These are phyloP conservation scores for Zarea fungicola DNA, from an alignment of 2,329 filamentous ascomycete species.

Conservation along the genomic window DNA sequence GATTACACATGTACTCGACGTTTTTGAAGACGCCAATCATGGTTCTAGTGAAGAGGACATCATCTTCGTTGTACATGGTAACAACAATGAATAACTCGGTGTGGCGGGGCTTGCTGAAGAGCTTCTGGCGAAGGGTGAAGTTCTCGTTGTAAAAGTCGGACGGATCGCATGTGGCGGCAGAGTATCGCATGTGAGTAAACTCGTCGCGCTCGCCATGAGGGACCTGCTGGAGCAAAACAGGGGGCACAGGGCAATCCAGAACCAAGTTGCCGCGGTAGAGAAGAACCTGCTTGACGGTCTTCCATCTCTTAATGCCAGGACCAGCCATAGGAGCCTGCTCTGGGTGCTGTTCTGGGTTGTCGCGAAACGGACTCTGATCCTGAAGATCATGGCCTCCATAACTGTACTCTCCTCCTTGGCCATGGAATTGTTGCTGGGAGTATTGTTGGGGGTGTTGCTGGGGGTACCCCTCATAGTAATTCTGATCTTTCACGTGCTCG, in stretches of 20 bases:
- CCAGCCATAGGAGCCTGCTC: slow-evolving; percentile 46
- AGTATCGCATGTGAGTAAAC: slow-evolving; percentile 87
- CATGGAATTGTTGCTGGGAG: slow-evolving; percentile 77
- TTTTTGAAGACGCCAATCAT: slow-evolving; percentile 99
- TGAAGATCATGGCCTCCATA: slow-evolving; percentile 31
- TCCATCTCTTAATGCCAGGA: slow-evolving; percentile 73
- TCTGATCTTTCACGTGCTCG: no score
- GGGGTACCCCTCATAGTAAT: no score
- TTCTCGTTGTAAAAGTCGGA: slow-evolving; percentile 81
- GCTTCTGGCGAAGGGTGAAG: slow-evolving; percentile 84
- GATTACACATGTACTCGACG: slow-evolving; percentile 94
- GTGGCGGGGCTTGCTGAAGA: slow-evolving; percentile 87
- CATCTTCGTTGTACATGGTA: slow-evolving; percentile 99
- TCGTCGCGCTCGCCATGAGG: slow-evolving; percentile 90
- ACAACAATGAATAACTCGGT: slow-evolving; percentile 95
- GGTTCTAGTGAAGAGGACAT: slow-evolving; percentile 89
- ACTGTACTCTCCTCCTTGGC: no score
- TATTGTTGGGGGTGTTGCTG: slow-evolving; percentile 68
- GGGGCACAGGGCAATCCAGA: slow-evolving; percentile 91
- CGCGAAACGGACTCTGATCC: slow-evolving; percentile 42
- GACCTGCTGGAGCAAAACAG: slow-evolving; percentile 78
- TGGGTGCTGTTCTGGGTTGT: slow-evolving; percentile 34
- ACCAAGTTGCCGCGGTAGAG: slow-evolving; percentile 95
- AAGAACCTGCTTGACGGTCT: slow-evolving; percentile 98
- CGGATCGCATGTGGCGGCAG: slow-evolving; percentile 91